A percentile compares a stretch with the other conserved stretches of the same genome.
Conservation (phyloP, 768 basidiomycete genomes). For the Cystofilobasidium capitatum region DNA sequence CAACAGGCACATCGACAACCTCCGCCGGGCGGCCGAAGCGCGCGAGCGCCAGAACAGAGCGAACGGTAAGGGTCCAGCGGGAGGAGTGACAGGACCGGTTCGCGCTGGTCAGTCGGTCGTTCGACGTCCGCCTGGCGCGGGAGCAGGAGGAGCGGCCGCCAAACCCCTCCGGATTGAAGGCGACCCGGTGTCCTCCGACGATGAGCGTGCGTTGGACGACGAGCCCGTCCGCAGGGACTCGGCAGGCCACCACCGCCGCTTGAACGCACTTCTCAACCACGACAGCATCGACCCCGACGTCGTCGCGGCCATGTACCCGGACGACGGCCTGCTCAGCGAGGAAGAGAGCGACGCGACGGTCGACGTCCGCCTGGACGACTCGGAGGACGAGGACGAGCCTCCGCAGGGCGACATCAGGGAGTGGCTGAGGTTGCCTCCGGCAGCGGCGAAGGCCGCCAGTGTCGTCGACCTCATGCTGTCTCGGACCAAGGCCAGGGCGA, state of each 20-base stretch:
- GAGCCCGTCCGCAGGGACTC: background rate
- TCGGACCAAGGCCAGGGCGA: conserved; percentile 9
- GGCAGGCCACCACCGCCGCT: background rate
- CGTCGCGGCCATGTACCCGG: conserved; percentile 7
- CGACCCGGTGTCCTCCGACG: background rate
- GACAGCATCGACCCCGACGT: conserved; percentile 2
- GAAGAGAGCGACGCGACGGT: background rate
- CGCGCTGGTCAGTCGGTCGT: conserved; percentile 18
- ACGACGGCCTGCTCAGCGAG: background rate
- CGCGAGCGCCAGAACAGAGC: background rate
- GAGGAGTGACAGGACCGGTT: conserved; percentile 6
- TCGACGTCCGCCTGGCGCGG: background rate
- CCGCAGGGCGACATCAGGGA: conserved; percentile 13
- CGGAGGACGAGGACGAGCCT: background rate
- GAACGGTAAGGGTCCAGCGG: background rate
- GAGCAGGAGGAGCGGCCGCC: background rate
- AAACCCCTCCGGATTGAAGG: background rate
- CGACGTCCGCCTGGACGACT: conserved; percentile 8
- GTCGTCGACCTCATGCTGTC: conserved; percentile 23
- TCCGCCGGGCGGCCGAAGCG: background rate
- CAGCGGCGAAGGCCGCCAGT: background rate
- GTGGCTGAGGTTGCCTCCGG: conserved; percentile 8
- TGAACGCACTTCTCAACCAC: background rate
- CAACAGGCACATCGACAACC: background rate
- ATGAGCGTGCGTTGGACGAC: background rate